Percentiles rank a stretch among this genome's conserved stretches.
Evolutionary conservation across 805 yeast genomes (phyloP).

Genomic region (Lipomyces anomalus): DNA sequence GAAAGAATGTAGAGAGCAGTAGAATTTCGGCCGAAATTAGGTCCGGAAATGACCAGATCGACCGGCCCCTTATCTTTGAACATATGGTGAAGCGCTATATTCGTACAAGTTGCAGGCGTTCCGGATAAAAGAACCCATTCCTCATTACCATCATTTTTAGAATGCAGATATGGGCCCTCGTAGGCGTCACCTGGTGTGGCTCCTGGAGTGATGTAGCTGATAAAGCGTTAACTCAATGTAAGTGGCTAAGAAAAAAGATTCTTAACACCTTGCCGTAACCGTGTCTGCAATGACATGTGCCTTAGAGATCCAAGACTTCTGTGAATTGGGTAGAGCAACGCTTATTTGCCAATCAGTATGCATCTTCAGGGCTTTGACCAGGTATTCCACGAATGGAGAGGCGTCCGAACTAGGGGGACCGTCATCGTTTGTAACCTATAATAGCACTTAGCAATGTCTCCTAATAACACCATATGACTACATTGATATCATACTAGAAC

Average conservation of each 20-base stretch:
- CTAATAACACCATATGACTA: not conserved
- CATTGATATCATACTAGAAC: no score
- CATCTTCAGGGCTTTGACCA: slow-evolving; percentile 61
- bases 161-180: slow-evolving; percentile 34
- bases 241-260: not conserved
- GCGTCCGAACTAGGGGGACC: slow-evolving; percentile 79
- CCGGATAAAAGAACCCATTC: slow-evolving; percentile 89
- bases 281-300: slow-evolving; percentile 70
- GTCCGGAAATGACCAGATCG: slow-evolving; percentile 89
- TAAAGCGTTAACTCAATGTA: not conserved
- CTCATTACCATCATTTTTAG: slow-evolving; percentile 35
- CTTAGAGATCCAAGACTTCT: slow-evolving; percentile 88
- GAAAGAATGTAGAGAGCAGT: slow-evolving; percentile 82
- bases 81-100: slow-evolving; percentile 77
- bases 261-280: slow-evolving; percentile 42
- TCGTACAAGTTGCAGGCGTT: slow-evolving; percentile 94
- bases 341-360: slow-evolving; percentile 79
- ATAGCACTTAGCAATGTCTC: not conserved
- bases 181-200: slow-evolving; percentile 8
- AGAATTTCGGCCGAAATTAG: slow-evolving; percentile 91
- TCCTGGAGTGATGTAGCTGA: slow-evolving; percentile 15
- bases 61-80: slow-evolving; percentile 48
- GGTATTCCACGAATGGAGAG: slow-evolving; percentile 79
- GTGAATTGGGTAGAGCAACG: slow-evolving; percentile 74
- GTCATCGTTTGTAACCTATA: slow-evolving; percentile 77